Percentiles rank a stretch among this genome's conserved stretches.
phyloP scores from a whole-genome alignment of 1,284 basidiomycete species.

The Tausonia pullulans region DNA sequence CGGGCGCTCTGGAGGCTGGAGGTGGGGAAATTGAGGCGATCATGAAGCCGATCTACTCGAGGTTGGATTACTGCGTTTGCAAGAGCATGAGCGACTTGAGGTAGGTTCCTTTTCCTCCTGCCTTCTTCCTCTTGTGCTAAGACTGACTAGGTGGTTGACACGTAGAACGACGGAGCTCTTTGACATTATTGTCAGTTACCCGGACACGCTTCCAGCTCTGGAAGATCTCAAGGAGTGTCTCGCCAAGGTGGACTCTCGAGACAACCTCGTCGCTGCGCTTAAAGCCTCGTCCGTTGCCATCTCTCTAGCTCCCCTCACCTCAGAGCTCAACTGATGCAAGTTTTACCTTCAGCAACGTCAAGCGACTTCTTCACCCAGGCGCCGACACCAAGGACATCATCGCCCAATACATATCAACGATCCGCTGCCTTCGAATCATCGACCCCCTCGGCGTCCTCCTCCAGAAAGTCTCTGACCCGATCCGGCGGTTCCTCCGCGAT shows the following conservation, averaged over 20 bases:
- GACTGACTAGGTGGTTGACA: not conserved
- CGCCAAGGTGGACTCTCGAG: slow-evolving; percentile 5
- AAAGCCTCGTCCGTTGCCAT: slow-evolving; percentile 4
- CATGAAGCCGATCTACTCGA: slow-evolving; percentile 65
- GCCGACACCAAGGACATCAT: slow-evolving; percentile 89
- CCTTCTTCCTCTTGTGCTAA: not conserved
- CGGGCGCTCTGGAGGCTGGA: slow-evolving; percentile 16
- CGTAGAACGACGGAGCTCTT: slow-evolving; percentile 75
- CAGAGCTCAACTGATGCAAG: not conserved
- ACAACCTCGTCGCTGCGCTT: slow-evolving; percentile 1
- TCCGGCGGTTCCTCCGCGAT: slow-evolving; percentile 54
- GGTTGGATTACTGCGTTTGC: slow-evolving; percentile 84
- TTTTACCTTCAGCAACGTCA: slow-evolving; percentile 42
- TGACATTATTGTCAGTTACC: slow-evolving; percentile 89
- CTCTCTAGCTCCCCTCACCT: not conserved
- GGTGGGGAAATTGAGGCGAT: slow-evolving; percentile 35
- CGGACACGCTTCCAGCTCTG: slow-evolving; percentile 75
- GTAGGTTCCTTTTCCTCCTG: slow-evolving; percentile 27
- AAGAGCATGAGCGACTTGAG: slow-evolving; percentile 75
- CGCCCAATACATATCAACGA: slow-evolving; percentile 85
- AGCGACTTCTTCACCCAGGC: slow-evolving; percentile 86
- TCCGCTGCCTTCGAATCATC: slow-evolving; percentile 77
- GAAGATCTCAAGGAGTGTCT: slow-evolving; percentile 55
- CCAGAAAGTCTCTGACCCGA: slow-evolving; percentile 81
- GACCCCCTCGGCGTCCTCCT: slow-evolving; percentile 87